Base-by-base conservation (phyloP, 208 protist genomes). In the Trypanosomatidae sp. region DNA sequence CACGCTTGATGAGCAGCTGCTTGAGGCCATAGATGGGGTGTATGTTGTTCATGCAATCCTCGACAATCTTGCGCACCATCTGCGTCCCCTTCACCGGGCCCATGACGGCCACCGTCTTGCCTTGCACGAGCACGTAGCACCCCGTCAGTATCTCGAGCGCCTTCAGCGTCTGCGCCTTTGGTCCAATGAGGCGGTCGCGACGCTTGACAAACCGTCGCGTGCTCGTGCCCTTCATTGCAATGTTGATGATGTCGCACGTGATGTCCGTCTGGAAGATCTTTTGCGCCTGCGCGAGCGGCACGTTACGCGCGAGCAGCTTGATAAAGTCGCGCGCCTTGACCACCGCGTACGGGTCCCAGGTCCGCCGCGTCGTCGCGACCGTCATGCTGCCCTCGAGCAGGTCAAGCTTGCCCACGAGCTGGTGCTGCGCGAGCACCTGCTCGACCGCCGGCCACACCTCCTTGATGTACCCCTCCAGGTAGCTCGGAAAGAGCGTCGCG, bases 1-100 rank as follows among this genome's bases (percentile, higher is more conserved):
- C 98, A 3, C 93, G 77, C 64, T 98, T 98, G 66, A 99, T 99
- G 78, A 99, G 98, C 16, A 99, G 66, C 53, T 94, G 89, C 71
- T 99, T 99, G 33, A 99, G 98, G 53, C 98, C 96, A 65, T 99
- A 99, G 37, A 99, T 97, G 8, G 98, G 98, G 56, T 99, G 98
- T 32, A 99, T 97, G 58, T 99, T 99, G 53, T 97, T 91, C 97
- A 99, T 99, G 73, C 97, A 99, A 56, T 99, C 98, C 33, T 96
- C 80, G 5, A 99, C 96, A 26, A 99, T 96, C 46, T 95, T 87
- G 20, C 95, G 78, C 5, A 98, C 97, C 61, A 87, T 70, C 53
- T 97, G 96, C 10, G 95, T 79, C 7, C 97, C 97, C 50, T 97
- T 95, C 33, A 90, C 82, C 13, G 86, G 73, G 0, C 98, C 98